phyloP scores from a whole-genome alignment of 768 basidiomycete genomes.

The Saitozyma podzolica region DNA sequence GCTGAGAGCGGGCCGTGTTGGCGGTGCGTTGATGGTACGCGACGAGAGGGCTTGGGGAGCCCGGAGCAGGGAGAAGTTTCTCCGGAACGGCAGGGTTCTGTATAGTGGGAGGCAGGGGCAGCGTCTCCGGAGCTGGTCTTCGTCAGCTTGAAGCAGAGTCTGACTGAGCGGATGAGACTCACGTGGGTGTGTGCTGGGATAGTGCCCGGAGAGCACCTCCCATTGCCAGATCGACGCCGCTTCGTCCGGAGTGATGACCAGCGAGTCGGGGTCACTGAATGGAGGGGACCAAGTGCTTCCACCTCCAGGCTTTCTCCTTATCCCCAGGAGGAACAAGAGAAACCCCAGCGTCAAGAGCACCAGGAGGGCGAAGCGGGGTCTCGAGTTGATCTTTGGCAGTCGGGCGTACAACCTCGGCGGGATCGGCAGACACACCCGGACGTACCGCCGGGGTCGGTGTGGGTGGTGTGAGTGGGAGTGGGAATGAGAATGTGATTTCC shows the following conservation, averaged over 20 bases:
- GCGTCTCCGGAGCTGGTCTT: slow-evolving; percentile 40
- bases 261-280: slow-evolving; percentile 50
- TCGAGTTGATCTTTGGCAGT: slow-evolving; percentile 27
- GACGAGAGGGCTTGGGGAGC: slow-evolving; percentile 27
- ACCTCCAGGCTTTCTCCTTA: slow-evolving; percentile 36
- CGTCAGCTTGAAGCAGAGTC: not conserved
- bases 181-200: slow-evolving; percentile 80
- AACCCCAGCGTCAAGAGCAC: slow-evolving; percentile 24
- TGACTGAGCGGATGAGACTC: slow-evolving; percentile 50
- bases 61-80: slow-evolving; percentile 29
- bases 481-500: slow-evolving; percentile 8
- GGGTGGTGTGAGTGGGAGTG: slow-evolving; percentile 10
- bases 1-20: slow-evolving; percentile 56
- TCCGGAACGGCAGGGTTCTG: slow-evolving; percentile 50
- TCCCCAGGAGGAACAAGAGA: slow-evolving; percentile 36
- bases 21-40: slow-evolving; percentile 39
- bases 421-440: slow-evolving; percentile 48
- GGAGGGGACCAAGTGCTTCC: slow-evolving; percentile 44
- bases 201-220: slow-evolving; percentile 92
- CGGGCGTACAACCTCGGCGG: slow-evolving; percentile 39
- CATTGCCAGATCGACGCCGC: slow-evolving; percentile 90
- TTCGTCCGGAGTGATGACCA: slow-evolving; percentile 59
- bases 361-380: slow-evolving; percentile 23
- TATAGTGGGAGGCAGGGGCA: slow-evolving; percentile 38
- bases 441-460: slow-evolving; percentile 17